Percentiles rank a stretch among this genome's conserved stretches.
These are phyloP conservation scores for Exserohilum turcica DNA, from an alignment of 2,329 filamentous ascomycete genomes.

Conservation along the genomic window DNA sequence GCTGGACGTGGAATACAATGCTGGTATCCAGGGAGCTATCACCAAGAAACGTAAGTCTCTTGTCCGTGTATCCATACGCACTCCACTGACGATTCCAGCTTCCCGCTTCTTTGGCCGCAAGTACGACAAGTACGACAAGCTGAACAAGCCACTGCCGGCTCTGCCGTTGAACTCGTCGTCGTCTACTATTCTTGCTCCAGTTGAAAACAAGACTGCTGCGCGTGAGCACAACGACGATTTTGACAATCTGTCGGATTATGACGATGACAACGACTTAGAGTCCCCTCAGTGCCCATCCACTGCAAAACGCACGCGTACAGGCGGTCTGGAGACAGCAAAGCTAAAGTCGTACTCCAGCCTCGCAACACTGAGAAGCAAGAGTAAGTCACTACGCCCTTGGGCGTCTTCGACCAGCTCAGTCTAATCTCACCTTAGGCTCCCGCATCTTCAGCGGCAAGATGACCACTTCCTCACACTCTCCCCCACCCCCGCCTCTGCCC, in stretches of 20 bases:
- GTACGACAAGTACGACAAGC: conserved; percentile 8
- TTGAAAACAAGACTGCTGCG: not conserved
- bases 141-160: conserved; percentile 10
- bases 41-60: conserved; percentile 23
- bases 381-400: conserved; percentile 8
- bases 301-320: not conserved
- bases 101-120: conserved; percentile 19
- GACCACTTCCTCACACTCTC: not conserved
- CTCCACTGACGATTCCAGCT: conserved; percentile 14
- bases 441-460: conserved; percentile 18
- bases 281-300: not conserved
- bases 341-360: conserved; percentile 20
- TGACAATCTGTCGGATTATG: not conserved
- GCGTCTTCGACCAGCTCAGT: not conserved
- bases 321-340: not conserved
- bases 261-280: not conserved
- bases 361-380: conserved; percentile 16
- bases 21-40: conserved; percentile 18
- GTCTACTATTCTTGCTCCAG: not conserved
- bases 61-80: not conserved
- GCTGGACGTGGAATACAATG: conserved; percentile 15
- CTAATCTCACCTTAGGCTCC: conserved; percentile 15
- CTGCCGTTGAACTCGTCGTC: conserved; percentile 4
- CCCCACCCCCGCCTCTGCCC: conserved; percentile 22
- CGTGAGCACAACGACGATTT: not conserved